Evolutionary conservation across 352 stramenopile genomes (phyloP).

Genomic region (Pythium grandisporangium): DNA sequence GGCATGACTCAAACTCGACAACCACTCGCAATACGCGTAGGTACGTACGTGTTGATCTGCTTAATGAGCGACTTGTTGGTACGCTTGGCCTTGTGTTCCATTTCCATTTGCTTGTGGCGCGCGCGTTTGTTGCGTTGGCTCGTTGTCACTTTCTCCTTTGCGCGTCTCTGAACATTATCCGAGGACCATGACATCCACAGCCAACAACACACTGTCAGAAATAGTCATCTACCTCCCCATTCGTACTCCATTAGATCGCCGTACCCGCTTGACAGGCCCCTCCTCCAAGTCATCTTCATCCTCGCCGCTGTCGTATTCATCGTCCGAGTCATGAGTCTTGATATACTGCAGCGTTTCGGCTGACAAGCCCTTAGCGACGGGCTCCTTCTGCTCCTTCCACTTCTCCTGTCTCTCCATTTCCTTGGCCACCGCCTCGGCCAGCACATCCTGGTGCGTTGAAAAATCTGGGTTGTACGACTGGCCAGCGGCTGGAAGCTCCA

Average conservation of each 20-base stretch:
- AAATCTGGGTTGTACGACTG: slow-evolving; percentile 86
- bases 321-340: slow-evolving; percentile 42
- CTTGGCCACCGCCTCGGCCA: slow-evolving; percentile 59
- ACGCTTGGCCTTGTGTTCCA: slow-evolving; percentile 48
- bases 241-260: too few species aligned
- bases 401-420: slow-evolving; percentile 57
- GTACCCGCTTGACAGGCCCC: too few species aligned
- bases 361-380: slow-evolving; percentile 48
- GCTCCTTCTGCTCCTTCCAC: slow-evolving; percentile 29
- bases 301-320: slow-evolving; percentile 24
- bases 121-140: slow-evolving; percentile 71
- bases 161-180: too few species aligned
- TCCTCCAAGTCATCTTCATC: slow-evolving; percentile 9
- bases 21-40: too few species aligned
- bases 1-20: too few species aligned
- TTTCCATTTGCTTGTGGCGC: slow-evolving; percentile 74
- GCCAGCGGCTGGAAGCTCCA: slow-evolving; percentile 58
- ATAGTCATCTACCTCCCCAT: too few species aligned
- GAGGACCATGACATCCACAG: too few species aligned
- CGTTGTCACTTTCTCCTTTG: slow-evolving; percentile 45
- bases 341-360: slow-evolving; percentile 78
- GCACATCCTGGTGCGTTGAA: slow-evolving; percentile 67
- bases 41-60: slow-evolving; percentile 81
- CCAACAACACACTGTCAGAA: too few species aligned
- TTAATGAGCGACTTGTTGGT: slow-evolving; percentile 72